Percentiles rank a stretch among this genome's conserved stretches.
phyloP scores from a whole-genome alignment of 176 grass and related monocot species.

The Paspalum vaginatum region DNA sequence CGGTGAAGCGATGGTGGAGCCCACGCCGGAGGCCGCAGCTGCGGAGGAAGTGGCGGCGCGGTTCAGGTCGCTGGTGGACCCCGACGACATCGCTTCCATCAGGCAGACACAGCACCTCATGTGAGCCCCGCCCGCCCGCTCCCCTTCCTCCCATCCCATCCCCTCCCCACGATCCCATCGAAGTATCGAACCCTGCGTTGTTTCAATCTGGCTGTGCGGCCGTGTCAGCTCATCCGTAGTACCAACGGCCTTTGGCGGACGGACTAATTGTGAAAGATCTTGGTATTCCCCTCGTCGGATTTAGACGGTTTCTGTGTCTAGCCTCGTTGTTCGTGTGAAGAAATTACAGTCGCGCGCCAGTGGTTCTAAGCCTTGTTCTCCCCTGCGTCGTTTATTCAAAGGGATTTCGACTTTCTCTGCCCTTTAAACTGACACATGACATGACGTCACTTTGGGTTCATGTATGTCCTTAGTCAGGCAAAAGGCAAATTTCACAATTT shows the following conservation, averaged over 20 bases:
- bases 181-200: not conserved
- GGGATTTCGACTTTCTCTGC: not conserved
- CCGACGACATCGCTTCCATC: constrained; percentile 55
- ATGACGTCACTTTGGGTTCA: not conserved
- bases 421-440: not conserved
- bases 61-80: constrained; percentile 65
- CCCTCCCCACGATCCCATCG: not conserved
- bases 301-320: not conserved
- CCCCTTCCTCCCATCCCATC: too few relatives aligned
- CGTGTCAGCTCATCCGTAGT: not conserved
- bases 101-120: constrained; percentile 77
- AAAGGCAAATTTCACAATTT: not conserved
- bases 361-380: not conserved
- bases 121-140: constrained; percentile 30
- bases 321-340: not conserved
- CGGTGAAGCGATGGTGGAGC: constrained; percentile 34
- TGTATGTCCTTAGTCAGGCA: not conserved
- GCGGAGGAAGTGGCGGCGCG: constrained; percentile 58
- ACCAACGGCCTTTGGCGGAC: not conserved
- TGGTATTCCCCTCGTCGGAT: not conserved
- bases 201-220: not conserved
- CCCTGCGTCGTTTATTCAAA: not conserved
- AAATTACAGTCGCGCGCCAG: too few relatives aligned
- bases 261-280: not conserved
- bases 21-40: constrained; percentile 45